Evolutionary conservation across 2,329 filamentous ascomycete genomes (phyloP).

Genomic region (Thelonectria olida): DNA sequence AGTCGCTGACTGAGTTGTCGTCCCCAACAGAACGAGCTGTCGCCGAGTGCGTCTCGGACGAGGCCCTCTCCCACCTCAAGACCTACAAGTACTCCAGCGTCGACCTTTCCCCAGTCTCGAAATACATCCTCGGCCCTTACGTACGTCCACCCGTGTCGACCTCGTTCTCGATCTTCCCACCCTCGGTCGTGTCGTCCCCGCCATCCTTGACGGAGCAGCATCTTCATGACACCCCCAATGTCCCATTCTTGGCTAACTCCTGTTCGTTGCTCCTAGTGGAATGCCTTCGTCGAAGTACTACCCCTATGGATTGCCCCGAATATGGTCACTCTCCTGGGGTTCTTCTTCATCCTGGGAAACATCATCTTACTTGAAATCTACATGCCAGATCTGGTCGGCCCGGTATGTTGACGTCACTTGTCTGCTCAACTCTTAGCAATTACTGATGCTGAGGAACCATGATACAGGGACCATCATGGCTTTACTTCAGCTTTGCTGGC

Average conservation of each 20-base stretch:
- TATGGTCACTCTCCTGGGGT: constrained; percentile 94
- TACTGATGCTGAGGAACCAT: constrained; percentile 21
- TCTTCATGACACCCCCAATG: constrained; percentile 17
- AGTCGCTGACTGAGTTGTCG: neutral
- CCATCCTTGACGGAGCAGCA: neutral
- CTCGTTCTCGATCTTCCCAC: constrained; percentile 8
- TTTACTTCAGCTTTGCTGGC: constrained; percentile 95
- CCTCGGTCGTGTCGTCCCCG: neutral
- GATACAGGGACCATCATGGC: constrained; percentile 80
- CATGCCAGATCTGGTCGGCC: constrained; percentile 90
- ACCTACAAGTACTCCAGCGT: constrained; percentile 98
- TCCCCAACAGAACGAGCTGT: constrained; percentile 42
- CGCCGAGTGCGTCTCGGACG: constrained; percentile 84
- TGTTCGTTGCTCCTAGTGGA: constrained; percentile 74
- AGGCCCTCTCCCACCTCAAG: constrained; percentile 89
- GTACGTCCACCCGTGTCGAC: constrained; percentile 63
- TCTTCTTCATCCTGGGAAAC: constrained; percentile 92
- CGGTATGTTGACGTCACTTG: constrained; percentile 63
- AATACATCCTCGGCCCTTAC: constrained; percentile 94
- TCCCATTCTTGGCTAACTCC: constrained; percentile 28
- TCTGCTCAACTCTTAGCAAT: neutral
- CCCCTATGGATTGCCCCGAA: constrained; percentile 98
- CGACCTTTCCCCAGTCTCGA: constrained; percentile 92
- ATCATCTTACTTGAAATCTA: constrained; percentile 77
- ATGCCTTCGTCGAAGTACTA: constrained; percentile 89